phyloP scores from a whole-genome alignment of 768 basidiomycete species.

The Leccinum disarticulatum region DNA sequence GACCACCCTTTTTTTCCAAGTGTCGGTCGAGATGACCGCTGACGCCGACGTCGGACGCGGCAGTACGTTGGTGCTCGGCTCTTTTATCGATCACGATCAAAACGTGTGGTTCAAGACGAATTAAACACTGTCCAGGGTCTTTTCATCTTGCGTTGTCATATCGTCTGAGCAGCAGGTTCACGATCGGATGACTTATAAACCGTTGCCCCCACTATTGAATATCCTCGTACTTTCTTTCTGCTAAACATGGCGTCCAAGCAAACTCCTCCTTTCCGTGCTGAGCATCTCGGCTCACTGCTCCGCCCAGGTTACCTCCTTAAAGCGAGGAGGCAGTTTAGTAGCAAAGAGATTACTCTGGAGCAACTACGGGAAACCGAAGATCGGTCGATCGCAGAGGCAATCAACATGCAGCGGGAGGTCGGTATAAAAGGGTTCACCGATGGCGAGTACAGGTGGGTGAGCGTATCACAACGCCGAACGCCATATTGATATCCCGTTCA shows the following conservation, averaged over 20 bases:
- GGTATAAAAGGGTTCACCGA: slow-evolving; percentile 45
- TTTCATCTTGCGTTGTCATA: neutral
- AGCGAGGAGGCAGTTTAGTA: slow-evolving; percentile 36
- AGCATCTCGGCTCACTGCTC: slow-evolving; percentile 46
- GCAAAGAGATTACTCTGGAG: slow-evolving; percentile 32
- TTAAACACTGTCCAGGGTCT: neutral
- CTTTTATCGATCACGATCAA: no score
- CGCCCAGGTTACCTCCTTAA: slow-evolving; percentile 41
- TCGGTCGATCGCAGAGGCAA: slow-evolving; percentile 35
- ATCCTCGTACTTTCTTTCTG: neutral
- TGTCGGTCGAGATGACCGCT: neutral
- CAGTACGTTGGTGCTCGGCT: neutral
- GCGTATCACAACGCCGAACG: slow-evolving; percentile 5
- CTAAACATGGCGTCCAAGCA: slow-evolving; percentile 22
- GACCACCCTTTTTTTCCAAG: no score
- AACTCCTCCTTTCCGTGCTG: slow-evolving; percentile 45
- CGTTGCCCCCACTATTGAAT: neutral
- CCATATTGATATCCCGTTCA: neutral
- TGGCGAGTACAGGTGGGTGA: slow-evolving; percentile 39
- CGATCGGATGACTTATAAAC: neutral
- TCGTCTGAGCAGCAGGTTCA: neutral
- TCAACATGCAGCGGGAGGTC: slow-evolving; percentile 39
- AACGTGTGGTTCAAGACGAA: neutral
- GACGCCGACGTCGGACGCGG: no score
- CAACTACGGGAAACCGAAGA: slow-evolving; percentile 41